Percentiles rank a stretch among this genome's conserved stretches.
These are phyloP conservation scores for Metschnikowia dekortorum DNA, from an alignment of 805 yeast species.

Conservation along the genomic window DNA sequence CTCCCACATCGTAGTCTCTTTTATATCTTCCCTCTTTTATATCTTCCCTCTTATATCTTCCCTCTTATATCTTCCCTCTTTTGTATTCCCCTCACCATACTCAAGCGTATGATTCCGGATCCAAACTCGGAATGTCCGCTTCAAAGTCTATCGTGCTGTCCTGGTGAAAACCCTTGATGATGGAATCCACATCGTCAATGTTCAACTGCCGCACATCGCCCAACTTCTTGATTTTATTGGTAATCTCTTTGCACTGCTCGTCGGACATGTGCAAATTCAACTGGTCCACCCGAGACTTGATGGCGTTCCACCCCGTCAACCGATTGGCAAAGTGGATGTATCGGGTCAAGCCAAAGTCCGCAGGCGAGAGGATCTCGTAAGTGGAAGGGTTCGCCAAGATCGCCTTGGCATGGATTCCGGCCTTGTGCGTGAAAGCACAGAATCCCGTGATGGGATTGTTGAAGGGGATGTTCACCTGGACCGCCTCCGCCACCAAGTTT, in stretches of 20 bases:
- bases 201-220: conserved; percentile 94
- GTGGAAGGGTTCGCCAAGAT: conserved; percentile 97
- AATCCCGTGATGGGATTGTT: conserved; percentile 98
- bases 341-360: conserved; percentile 92
- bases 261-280: conserved; percentile 85
- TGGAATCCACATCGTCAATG: conserved; percentile 96
- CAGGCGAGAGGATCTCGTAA: conserved; percentile 93
- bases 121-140: conserved; percentile 8
- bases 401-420: conserved; percentile 99
- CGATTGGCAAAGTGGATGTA: conserved; percentile 98
- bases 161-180: conserved; percentile 89
- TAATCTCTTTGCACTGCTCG: conserved; percentile 92
- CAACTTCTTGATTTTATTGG: conserved; percentile 84
- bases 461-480: conserved; percentile 94
- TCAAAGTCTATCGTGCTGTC: conserved; percentile 46
- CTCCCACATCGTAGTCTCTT: too few relatives aligned
- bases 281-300: conserved; percentile 96
- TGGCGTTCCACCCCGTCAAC: conserved; percentile 98
- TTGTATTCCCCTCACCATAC: not conserved
- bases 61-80: not conserved
- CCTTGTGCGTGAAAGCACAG: conserved; percentile 99
- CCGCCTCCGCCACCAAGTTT: conserved; percentile 94
- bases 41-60: not conserved
- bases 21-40: too few relatives aligned
- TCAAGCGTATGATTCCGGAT: not conserved